phyloP scores from a whole-genome alignment of 441 rosid species.

The Geranium incanum region DNA sequence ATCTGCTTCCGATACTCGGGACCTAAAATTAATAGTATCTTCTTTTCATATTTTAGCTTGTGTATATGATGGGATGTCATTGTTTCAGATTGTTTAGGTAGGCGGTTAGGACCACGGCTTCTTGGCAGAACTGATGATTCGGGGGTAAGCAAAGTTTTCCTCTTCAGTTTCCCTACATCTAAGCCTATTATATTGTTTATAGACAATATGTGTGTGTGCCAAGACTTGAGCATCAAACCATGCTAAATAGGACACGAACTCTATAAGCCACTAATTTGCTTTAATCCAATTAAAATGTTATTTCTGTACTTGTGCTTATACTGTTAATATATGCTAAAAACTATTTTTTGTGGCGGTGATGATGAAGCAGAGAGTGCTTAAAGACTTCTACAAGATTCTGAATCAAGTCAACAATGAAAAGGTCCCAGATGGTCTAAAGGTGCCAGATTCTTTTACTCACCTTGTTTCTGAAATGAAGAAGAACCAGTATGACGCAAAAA shows the following conservation, averaged over 20 bases:
- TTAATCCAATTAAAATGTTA: not conserved
- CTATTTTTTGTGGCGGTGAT: conserved; percentile 24
- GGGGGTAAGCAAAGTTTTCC: conserved; percentile 49
- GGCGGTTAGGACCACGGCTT: conserved; percentile 92
- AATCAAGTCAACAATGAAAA: conserved; percentile 68
- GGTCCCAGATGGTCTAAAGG: conserved; percentile 76
- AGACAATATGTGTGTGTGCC: not conserved
- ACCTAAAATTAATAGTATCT: not conserved
- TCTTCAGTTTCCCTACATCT: not conserved
- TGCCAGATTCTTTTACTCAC: conserved; percentile 72
- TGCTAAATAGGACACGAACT: not conserved
- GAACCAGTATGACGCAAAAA: conserved; percentile 73
- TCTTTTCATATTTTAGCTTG: conserved; percentile 10
- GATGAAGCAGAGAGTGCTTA: conserved; percentile 64
- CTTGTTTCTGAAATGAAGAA: conserved; percentile 83
- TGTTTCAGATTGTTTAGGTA: conserved; percentile 87
- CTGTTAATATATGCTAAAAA: conserved; percentile 14
- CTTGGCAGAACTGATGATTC: conserved; percentile 88
- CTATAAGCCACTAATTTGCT: not conserved
- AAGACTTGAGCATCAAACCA: not conserved
- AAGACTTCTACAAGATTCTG: conserved; percentile 74
- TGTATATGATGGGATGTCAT: conserved; percentile 13
- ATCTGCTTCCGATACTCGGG: not conserved
- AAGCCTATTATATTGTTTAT: not conserved
- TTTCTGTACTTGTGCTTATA: conserved; percentile 6